Evolutionary conservation across 441 rosid genomes (phyloP).

Genomic region (Brassica hybrid): DNA sequence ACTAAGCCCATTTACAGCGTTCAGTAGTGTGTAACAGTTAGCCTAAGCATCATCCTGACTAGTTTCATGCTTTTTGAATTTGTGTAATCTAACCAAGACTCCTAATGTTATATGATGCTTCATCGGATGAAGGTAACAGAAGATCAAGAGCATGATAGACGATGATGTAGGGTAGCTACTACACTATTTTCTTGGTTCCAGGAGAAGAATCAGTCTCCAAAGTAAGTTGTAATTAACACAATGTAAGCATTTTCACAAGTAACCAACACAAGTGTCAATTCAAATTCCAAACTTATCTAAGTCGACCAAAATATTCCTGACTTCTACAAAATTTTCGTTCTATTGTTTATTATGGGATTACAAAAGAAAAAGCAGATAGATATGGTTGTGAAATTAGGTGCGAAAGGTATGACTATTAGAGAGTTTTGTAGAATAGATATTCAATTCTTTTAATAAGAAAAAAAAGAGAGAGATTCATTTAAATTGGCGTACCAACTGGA

Average conservation of each 20-base stretch:
- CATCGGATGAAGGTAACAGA: no score
- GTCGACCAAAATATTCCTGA: slow-evolving; percentile 1
- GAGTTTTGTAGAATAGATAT: slow-evolving; percentile 30
- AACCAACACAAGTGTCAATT: slow-evolving; percentile 8
- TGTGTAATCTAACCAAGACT: not conserved
- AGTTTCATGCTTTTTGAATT: no score
- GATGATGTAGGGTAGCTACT: no score
- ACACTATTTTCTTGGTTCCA: not conserved
- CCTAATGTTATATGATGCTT: not conserved
- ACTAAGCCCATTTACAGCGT: not conserved
- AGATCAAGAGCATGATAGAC: no score
- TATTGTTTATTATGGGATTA: no score
- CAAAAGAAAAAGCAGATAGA: slow-evolving; percentile 10
- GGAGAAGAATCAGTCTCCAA: not conserved
- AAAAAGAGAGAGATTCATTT: slow-evolving; percentile 20
- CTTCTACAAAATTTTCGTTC: not conserved
- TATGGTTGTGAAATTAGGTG: slow-evolving; percentile 36
- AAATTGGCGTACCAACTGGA: slow-evolving; percentile 37
- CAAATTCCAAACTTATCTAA: slow-evolving; percentile 12
- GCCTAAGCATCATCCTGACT: no score
- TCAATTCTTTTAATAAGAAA: no score
- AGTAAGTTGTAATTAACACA: not conserved
- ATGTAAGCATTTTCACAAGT: not conserved
- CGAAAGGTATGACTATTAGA: slow-evolving; percentile 24
- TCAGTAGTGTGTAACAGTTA: not conserved